Evolutionary conservation across 176 grass and related monocot genomes (phyloP).

Genomic region (Hyparrhenia diplandra): DNA sequence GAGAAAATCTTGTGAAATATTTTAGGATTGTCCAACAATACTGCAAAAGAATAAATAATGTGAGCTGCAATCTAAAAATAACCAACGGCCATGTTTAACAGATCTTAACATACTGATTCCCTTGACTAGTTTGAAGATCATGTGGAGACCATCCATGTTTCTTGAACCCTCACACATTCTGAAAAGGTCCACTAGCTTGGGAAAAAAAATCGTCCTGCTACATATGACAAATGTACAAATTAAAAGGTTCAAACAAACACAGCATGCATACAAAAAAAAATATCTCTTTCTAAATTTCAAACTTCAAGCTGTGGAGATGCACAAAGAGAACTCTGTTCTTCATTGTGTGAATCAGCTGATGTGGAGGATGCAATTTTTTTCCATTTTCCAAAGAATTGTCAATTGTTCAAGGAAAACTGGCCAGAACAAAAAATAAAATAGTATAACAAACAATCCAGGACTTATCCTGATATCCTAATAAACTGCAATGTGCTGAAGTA

Average conservation of each 20-base stretch:
- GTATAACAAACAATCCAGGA: not conserved
- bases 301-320: not conserved
- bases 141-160: conserved; percentile 62
- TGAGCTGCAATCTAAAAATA: conserved; percentile 26
- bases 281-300: not conserved
- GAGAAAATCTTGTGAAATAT: conserved; percentile 83
- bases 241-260: conserved; percentile 15
- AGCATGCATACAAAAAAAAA: not conserved
- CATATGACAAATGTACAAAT: conserved; percentile 5
- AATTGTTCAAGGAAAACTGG: conserved; percentile 10
- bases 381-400: not conserved
- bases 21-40: conserved; percentile 58
- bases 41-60: conserved; percentile 54
- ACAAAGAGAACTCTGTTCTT: not conserved
- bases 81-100: conserved; percentile 25
- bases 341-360: not conserved
- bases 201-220: conserved; percentile 77
- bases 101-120: conserved; percentile 65
- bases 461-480: not conserved
- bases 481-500: not conserved
- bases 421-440: not conserved
- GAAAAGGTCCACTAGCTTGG: conserved; percentile 67
- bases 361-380: not conserved
- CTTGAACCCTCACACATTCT: conserved; percentile 65
- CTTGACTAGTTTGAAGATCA: conserved; percentile 83